phyloP scores from a whole-genome alignment of 2,329 filamentous ascomycete species.

The Chrysoporthe cubensis region DNA sequence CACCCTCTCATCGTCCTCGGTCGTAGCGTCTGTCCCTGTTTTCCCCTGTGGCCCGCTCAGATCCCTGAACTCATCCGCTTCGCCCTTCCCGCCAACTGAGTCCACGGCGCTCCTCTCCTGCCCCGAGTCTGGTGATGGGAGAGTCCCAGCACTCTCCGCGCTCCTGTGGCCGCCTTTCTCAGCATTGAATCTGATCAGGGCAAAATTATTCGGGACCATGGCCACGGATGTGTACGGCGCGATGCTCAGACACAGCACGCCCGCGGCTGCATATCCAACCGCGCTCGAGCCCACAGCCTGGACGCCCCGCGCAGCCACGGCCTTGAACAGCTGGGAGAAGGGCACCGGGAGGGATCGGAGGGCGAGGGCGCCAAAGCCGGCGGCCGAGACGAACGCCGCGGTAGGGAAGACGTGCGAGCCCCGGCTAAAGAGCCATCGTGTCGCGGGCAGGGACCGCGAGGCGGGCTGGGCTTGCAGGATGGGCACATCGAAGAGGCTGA shows the following conservation, averaged over 20 bases:
- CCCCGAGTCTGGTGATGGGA: background rate
- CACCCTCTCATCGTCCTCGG: conserved; percentile 9
- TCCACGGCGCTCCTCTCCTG: conserved; percentile 6
- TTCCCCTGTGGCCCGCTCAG: conserved; percentile 22
- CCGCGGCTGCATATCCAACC: conserved; percentile 16
- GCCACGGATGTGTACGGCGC: conserved; percentile 12
- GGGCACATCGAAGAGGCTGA: conserved; percentile 40
- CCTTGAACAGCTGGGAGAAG: background rate
- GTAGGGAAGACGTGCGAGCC: conserved; percentile 42
- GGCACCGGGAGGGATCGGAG: conserved; percentile 26
- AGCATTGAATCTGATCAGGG: conserved; percentile 20
- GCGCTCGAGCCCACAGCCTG: background rate
- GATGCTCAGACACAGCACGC: conserved; percentile 17
- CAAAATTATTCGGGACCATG: conserved; percentile 26
- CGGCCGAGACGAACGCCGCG: conserved; percentile 35
- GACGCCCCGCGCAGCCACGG: background rate
- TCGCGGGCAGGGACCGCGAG: conserved; percentile 41
- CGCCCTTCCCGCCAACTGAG: conserved; percentile 7
- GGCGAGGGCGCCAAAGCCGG: conserved; percentile 37
- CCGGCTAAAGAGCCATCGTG: conserved; percentile 42
- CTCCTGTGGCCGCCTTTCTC: conserved; percentile 15
- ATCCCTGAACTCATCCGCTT: conserved; percentile 12
- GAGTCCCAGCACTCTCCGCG: background rate
- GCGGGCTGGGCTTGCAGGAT: conserved; percentile 39
- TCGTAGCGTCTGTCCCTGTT: background rate